Base-by-base conservation (phyloP, 1,284 basidiomycete genomes). In the Amylostereum areolatum region DNA sequence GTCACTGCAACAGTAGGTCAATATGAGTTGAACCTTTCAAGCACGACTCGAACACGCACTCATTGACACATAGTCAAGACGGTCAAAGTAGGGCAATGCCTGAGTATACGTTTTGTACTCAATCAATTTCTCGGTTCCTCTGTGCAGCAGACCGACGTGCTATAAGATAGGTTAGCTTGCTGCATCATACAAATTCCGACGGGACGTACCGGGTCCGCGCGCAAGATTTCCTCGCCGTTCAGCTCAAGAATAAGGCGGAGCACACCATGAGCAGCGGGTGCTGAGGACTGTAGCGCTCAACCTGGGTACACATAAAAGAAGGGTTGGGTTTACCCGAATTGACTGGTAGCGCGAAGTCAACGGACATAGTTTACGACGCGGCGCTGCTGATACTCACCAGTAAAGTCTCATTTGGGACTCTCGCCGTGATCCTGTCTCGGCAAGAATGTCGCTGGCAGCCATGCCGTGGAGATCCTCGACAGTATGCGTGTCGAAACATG, bases 61-160 rank as follows among this genome's bases (percentile, higher is more conserved):
- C 96, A 98, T 98, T 45, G 95, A 97, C 50, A 97, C 94, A 63
- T 99, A 99, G 77, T 99, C 96, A 55, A 99, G 80, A 63, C 96
- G 92, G 70, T 99, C 96, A 69, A 99, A 99, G 75, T 99, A 98
- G 2, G 96, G 97, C n/a, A 97, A 74, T 2, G 96, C 96, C 74
- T 98, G 97, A 11, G 86, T 92, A 68, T 98, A 99, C 8, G 89
- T 98, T 77, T 99, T 99, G 81, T 96, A 97, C 72, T 99, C 96
- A 62, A 98, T 99, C 49, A 99, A 80, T 72, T 99, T 99, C 69
- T 99, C 96, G 18, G 96, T 99, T 35, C 95, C 96, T 62, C 97
- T 85, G 71, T 99, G 96, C 52, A 99, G 80, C 37, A 99, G 80
- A 55, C 96, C 97, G 61, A 99, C 87, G 63, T 99, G 96, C 89